Evolutionary conservation across 495 filamentous ascomycete genomes (phyloP), one percentile per base, ranked within the genome.

Genomic region (Lasiosphaeris hirsuta): DNA sequence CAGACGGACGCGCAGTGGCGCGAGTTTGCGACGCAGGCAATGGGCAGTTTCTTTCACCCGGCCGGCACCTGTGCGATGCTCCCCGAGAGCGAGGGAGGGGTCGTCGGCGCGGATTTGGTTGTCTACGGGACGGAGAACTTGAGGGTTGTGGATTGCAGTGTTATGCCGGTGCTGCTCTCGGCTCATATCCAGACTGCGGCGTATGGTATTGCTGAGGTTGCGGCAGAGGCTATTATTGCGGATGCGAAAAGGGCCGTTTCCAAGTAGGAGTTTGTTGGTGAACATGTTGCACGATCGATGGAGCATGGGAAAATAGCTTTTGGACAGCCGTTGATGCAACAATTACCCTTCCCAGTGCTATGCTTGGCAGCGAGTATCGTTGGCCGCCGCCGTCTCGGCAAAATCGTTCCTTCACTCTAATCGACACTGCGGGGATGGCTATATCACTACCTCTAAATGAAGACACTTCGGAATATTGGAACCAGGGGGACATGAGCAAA

Each of bases 51-150:
- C 41, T 71, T 54, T 38, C 73, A 76, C 40, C 65, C 67, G 8
- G 48, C 66, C 13, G 77, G 78, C 37, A 81, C 81, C 3, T 69
- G 69, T 45, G 75, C 75, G 13, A 83, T 81, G 79, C 64, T 83
- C 57, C 72, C 71, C 8, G 37, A 52, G 53, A 51, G 59, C 15
- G 44, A 69, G 9, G 69, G 72, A 1, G 81, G 78, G 0, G 82
- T 85, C 10, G 78, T 85, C 7, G 79, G 79, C 64, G 47, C 68
- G 0, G 57, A 63, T 14, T 62, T 83, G 50, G 63, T 63, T 39
- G 78, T 83, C 11, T 73, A 80, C 55, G 78, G 78, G 10, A 64
- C 58, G 43, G 14, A 43, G 17, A 72, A 70, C 34, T 49, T 75
- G 30, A 57, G 69, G 8, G 60, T 76, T 0, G 71, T 72, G 8